Evolutionary conservation across 2,329 filamentous ascomycete genomes (phyloP).

Genomic region (Cladosporium cucumerinum): DNA sequence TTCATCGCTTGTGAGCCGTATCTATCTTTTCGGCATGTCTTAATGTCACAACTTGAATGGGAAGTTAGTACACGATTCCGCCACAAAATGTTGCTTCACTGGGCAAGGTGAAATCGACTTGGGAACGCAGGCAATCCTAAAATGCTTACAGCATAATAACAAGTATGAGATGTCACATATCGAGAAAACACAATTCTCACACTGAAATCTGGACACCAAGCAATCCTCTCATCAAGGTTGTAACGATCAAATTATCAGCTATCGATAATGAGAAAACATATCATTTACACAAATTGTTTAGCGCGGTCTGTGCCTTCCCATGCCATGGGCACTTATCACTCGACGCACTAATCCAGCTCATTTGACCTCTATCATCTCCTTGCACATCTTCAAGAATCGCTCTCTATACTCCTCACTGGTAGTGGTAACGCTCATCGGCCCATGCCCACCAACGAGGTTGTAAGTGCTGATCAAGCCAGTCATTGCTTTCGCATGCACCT

Average conservation of each 20-base stretch:
- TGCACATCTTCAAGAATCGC: slow-evolving; percentile 54
- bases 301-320: neutral
- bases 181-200: neutral
- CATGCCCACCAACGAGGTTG: slow-evolving; percentile 61
- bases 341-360: neutral
- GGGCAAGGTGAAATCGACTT: neutral
- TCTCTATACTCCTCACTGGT: slow-evolving; percentile 64
- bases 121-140: neutral
- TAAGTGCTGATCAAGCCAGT: slow-evolving; percentile 55
- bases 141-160: neutral
- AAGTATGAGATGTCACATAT: neutral
- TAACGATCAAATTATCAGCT: neutral
- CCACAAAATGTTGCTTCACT: neutral
- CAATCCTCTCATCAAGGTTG: neutral
- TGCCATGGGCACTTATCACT: neutral
- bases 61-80: neutral
- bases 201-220: neutral
- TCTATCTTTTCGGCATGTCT: neutral
- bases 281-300: neutral
- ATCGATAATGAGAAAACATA: neutral
- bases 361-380: slow-evolving; percentile 40
- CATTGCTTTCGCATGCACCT: slow-evolving; percentile 62
- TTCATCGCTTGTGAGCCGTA: neutral
- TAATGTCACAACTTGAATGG: neutral
- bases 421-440: slow-evolving; percentile 73